These are phyloP conservation scores for Colletotrichum tamarilloi DNA, from an alignment of 2,329 filamentous ascomycete species.

Conservation along the genomic window DNA sequence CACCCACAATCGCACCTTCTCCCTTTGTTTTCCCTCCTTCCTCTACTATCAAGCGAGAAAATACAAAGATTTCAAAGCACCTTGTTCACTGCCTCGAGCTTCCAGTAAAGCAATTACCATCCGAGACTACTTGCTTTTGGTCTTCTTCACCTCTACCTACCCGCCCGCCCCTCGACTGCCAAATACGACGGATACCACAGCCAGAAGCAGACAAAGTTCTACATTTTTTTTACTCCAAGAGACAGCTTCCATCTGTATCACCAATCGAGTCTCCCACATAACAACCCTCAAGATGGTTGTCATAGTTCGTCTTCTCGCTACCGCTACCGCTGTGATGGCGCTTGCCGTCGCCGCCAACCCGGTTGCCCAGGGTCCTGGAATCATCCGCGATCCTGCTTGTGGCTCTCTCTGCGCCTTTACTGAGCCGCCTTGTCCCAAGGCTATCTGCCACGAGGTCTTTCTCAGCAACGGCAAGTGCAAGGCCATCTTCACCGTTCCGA, in stretches of 20 bases:
- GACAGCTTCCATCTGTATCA: not conserved
- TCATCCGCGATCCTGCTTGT: not conserved
- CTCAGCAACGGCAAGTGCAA: slow-evolving; percentile 11
- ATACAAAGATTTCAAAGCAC: not conserved
- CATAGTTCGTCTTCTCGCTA: not conserved
- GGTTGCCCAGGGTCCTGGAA: not conserved
- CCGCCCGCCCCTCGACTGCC: not conserved
- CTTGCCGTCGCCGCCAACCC: not conserved
- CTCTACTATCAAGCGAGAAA: not conserved
- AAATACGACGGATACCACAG: too few species aligned
- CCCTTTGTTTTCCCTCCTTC: not conserved
- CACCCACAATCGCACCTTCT: not conserved
- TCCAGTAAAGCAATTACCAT: not conserved
- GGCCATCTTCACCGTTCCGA: not conserved
- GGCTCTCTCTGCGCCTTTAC: slow-evolving; percentile 1
- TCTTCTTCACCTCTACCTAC: not conserved
- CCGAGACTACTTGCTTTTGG: not conserved
- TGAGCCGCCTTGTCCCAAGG: not conserved
- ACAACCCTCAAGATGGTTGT: not conserved
- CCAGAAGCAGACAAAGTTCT: not conserved
- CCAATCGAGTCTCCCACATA: not conserved
- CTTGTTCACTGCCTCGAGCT: not conserved
- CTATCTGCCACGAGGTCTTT: slow-evolving; percentile 6
- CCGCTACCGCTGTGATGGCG: not conserved
- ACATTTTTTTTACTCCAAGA: not conserved